Evolutionary conservation across 2,329 filamentous ascomycete genomes (phyloP).

Genomic region (Sclerotinia glacialis): DNA sequence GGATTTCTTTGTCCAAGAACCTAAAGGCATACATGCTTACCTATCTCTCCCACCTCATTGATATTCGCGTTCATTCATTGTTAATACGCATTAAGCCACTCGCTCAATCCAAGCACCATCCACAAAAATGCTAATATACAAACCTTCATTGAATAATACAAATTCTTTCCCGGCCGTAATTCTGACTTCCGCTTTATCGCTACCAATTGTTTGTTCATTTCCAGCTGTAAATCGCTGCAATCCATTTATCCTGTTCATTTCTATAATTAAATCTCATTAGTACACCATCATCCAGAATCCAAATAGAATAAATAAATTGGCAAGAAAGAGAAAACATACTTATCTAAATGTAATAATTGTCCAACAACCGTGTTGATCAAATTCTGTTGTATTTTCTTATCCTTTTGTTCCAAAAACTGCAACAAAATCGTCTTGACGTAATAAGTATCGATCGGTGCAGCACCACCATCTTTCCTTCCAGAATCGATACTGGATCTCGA

Average conservation of each 20-base stretch:
- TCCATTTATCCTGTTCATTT: slow-evolving; percentile 84
- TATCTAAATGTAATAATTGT: slow-evolving; percentile 73
- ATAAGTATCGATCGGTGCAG: slow-evolving; percentile 38
- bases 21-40: not conserved
- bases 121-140: not conserved
- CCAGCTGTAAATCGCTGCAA: slow-evolving; percentile 58
- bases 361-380: slow-evolving; percentile 70
- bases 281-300: not conserved
- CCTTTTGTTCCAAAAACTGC: slow-evolving; percentile 78
- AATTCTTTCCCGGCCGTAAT: not conserved
- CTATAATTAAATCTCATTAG: slow-evolving; percentile 39
- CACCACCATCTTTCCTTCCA: slow-evolving; percentile 24
- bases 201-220: not conserved
- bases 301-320: not conserved
- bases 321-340: slow-evolving; percentile 49
- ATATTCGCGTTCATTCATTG: not conserved
- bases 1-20: not conserved
- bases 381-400: slow-evolving; percentile 71
- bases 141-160: not conserved
- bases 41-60: no score
- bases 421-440: slow-evolving; percentile 80
- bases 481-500: slow-evolving; percentile 39
- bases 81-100: not conserved
- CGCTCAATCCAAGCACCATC: not conserved
- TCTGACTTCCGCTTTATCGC: no score